Evolutionary conservation across 768 basidiomycete genomes (phyloP).

Genomic region (Coprinopsis cinerea): DNA sequence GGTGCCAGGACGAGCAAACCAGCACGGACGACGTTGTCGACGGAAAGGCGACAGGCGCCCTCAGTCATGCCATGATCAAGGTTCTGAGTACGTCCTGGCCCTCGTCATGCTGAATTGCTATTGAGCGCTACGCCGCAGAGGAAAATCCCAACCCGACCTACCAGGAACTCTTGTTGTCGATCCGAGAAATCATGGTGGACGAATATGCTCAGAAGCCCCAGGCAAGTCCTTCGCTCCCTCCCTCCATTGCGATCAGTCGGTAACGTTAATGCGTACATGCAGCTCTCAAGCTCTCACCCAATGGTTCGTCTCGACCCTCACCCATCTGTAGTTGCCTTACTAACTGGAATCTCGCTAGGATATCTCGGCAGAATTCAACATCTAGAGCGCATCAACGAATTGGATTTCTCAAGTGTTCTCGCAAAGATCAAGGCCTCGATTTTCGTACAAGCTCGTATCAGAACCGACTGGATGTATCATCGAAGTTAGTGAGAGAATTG

Average conservation of each 20-base stretch:
- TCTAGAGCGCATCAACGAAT: no score
- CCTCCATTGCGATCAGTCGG: not conserved
- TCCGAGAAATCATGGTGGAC: constrained; percentile 20
- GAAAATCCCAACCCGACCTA: constrained; percentile 26
- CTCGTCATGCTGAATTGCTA: not conserved
- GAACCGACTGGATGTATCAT: no score
- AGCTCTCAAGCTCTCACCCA: constrained; percentile 15
- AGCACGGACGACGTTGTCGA: constrained; percentile 4
- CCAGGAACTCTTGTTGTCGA: constrained; percentile 23
- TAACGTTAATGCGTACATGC: not conserved
- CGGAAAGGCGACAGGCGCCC: constrained; percentile 8
- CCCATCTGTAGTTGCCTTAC: not conserved
- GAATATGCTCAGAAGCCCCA: constrained; percentile 28
- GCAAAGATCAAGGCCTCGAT: no score
- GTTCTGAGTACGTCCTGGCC: not conserved
- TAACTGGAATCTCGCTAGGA: not conserved
- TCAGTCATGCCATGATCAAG: constrained; percentile 7
- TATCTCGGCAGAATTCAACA: not conserved
- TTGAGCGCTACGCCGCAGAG: not conserved
- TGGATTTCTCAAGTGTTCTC: no score
- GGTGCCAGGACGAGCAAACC: constrained; percentile 7
- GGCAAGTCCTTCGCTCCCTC: constrained; percentile 1
- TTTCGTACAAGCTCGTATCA: no score
- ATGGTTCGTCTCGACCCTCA: not conserved
- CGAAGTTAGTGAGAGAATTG: no score